phyloP scores from a whole-genome alignment of 805 yeast genomes.

The Phaffomyces antillensis region DNA sequence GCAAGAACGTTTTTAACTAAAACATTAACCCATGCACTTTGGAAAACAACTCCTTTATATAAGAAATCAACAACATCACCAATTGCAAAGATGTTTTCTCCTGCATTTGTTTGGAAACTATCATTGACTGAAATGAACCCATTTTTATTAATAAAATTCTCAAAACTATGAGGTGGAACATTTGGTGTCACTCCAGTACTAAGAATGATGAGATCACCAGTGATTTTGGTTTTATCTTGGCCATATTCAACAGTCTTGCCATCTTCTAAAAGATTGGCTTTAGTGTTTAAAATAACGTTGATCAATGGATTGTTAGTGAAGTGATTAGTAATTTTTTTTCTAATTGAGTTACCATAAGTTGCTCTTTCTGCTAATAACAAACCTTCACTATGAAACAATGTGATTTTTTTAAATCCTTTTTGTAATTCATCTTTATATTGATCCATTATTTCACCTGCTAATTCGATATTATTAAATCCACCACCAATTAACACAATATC shows the following conservation, averaged over 20 bases:
- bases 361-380: slow-evolving; percentile 11
- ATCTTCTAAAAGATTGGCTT: slow-evolving; percentile 3
- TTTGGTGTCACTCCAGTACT: slow-evolving; percentile 8
- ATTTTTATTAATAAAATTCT: background rate
- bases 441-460: slow-evolving; percentile 26
- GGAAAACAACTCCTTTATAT: slow-evolving; percentile 14
- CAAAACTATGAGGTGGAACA: slow-evolving; percentile 7
- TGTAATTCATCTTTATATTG: slow-evolving; percentile 14
- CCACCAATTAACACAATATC: slow-evolving; percentile 27
- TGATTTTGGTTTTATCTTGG: background rate
- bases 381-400: slow-evolving; percentile 13
- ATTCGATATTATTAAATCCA: slow-evolving; percentile 26
- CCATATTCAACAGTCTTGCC: background rate
- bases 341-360: slow-evolving; percentile 5
- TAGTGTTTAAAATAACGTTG: slow-evolving; percentile 6
- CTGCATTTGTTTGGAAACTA: slow-evolving; percentile 2
- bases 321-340: slow-evolving; percentile 8
- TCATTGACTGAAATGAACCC: slow-evolving; percentile 10
- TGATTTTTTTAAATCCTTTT: slow-evolving; percentile 12
- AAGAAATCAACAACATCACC: slow-evolving; percentile 24
- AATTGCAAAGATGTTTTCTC: slow-evolving; percentile 24
- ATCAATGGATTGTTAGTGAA: slow-evolving; percentile 4
- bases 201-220: slow-evolving; percentile 3
- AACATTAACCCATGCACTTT: slow-evolving; percentile 9
- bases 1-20: slow-evolving; percentile 14